Evolutionary conservation across 306 rosid species (phyloP).

Genomic region (Quercus ilex): DNA sequence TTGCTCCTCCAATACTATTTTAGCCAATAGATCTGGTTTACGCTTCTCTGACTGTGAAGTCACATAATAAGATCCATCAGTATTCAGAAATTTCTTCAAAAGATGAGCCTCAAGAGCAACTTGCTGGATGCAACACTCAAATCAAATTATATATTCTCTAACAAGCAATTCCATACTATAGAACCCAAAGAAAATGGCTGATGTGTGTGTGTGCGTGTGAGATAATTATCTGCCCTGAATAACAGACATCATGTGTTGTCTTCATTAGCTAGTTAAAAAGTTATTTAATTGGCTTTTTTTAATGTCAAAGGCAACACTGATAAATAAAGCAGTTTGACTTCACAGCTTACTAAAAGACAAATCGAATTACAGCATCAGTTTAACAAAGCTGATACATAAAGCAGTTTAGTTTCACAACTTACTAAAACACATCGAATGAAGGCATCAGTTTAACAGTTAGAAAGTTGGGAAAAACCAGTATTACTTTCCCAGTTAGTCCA

Average conservation of each 20-base stretch:
- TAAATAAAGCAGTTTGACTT: neutral
- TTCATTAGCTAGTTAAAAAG: neutral
- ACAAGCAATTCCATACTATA: neutral
- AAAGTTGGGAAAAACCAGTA: neutral
- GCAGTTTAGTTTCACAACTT: neutral
- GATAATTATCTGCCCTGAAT: neutral
- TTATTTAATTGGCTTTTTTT: neutral
- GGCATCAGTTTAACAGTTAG: neutral
- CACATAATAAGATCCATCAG: neutral
- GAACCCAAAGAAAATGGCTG: neutral
- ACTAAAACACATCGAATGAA: neutral
- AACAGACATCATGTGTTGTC: neutral
- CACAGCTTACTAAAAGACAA: neutral
- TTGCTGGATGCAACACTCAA: neutral
- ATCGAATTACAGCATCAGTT: neutral
- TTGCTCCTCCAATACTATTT: constrained; percentile 76
- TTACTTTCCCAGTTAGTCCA: neutral
- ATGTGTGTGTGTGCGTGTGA: neutral
- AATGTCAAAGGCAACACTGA: neutral
- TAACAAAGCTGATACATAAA: neutral
- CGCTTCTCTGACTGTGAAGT: constrained; percentile 76
- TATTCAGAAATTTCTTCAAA: neutral
- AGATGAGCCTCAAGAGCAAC: neutral
- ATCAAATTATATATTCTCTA: neutral
- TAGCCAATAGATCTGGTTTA: constrained; percentile 73